Base-by-base conservation (phyloP, 441 rosid species). In the Macaranga tanarius region DNA sequence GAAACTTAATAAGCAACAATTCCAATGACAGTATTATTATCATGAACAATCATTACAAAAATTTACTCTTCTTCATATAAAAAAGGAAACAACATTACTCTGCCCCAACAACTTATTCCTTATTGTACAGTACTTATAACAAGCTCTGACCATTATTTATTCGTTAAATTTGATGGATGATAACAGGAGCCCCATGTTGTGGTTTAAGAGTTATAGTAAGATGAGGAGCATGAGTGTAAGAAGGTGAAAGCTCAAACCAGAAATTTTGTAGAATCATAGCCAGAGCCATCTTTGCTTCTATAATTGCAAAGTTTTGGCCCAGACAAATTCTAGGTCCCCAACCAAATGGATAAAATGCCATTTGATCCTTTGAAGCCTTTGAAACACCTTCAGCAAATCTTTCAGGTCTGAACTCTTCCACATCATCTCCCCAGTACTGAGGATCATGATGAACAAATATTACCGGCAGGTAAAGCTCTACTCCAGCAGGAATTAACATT, bases 341-440 rank as follows among this genome's bases (percentile, higher is more conserved):
- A 1, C 78, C 80, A 47, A 80, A 76, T 10, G 78, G 75, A 23
- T 38, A 78, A 74, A 69, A 76, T 10, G 79, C 74, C 5, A 26
- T 55, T 67, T 70, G 75, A 64, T 75, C 56, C 40, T 72, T 83
- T 16, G 81, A 59, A 11, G 86, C 84, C 52, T 77, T 79, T 1
- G 81, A 72, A 76, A 79, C 4, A 26, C 83, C 84, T 11, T 67
- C 74, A 11, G 75, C 57, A 28, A 81, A 84, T 70, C 84, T 76
- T 17, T 84, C 71, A 0, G 81, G 84, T 34, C 62, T 79, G 62
- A 80, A 80, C 48, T 77, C 77, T 6, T 42, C 64, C 6, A 71
- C 83, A 67, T 80, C 77, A 2, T 71, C 56, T 2, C 80, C 86
- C 77, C 75, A 79, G 22, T 57, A 57, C 16, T 54, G 42, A 34